These are phyloP conservation scores for Aegilops speltoides DNA, from an alignment of 176 grass and related monocot genomes.

Conservation along the genomic window DNA sequence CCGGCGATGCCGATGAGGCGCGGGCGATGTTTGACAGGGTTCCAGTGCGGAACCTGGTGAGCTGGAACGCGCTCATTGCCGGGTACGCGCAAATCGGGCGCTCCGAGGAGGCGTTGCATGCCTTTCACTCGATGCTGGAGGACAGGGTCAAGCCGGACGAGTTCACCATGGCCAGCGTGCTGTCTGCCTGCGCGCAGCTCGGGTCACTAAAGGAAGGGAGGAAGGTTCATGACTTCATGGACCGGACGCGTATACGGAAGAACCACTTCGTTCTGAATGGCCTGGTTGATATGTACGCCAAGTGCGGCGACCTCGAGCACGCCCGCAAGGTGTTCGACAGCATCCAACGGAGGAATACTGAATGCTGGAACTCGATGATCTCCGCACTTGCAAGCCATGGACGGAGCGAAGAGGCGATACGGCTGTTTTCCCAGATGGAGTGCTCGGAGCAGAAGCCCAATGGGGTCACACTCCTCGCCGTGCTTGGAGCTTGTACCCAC, in stretches of 20 bases:
- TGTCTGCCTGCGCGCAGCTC: conserved; percentile 67
- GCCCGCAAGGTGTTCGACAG: conserved; percentile 48
- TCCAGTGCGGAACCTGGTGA: conserved; percentile 52
- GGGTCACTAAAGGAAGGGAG: conserved; percentile 50
- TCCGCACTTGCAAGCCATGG: conserved; percentile 65
- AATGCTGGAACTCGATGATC: conserved; percentile 74
- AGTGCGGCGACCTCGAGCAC: conserved; percentile 54
- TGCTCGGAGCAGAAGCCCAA: conserved; percentile 39
- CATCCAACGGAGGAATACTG: conserved; percentile 42
- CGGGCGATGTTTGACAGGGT: conserved; percentile 43
- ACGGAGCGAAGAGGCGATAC: conserved; percentile 34
- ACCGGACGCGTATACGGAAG: conserved; percentile 41
- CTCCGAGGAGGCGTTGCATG: conserved; percentile 43
- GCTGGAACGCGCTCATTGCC: conserved; percentile 55
- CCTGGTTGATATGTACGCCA: conserved; percentile 76
- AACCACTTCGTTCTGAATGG: conserved; percentile 69
- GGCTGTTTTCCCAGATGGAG: conserved; percentile 57
- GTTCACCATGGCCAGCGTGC: conserved; percentile 52
- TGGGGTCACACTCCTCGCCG: conserved; percentile 47
- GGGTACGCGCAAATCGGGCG: conserved; percentile 58
- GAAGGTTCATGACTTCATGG: conserved; percentile 54
- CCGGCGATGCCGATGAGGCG: conserved; percentile 29
- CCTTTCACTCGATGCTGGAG: conserved; percentile 40
- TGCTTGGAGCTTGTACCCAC: conserved; percentile 67
- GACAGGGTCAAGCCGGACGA: conserved; percentile 50